phyloP scores from a whole-genome alignment of 176 grass and related monocot genomes.

The Bromus sterilis region DNA sequence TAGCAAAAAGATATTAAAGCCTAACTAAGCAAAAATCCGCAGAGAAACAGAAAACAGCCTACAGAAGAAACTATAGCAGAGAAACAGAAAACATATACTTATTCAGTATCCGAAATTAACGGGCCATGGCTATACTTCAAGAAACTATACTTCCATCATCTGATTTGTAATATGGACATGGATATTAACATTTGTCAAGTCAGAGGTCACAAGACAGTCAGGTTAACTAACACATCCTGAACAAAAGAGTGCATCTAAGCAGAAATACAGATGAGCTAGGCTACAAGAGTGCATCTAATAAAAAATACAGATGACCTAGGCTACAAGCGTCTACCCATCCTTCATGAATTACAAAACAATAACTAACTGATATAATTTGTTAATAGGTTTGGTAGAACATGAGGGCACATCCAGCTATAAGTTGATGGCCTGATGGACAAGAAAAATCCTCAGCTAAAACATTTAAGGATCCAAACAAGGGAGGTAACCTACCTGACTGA shows the following conservation, averaged over 20 bases:
- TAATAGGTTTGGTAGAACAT: slow-evolving; percentile 2
- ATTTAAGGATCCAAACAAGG: neutral
- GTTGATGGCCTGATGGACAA: neutral
- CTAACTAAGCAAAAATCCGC: neutral
- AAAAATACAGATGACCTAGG: neutral
- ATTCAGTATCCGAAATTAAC: neutral
- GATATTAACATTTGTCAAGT: slow-evolving; percentile 3
- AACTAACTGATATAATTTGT: neutral
- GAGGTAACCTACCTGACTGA: slow-evolving; percentile 54
- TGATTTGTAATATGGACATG: neutral
- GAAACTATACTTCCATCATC: neutral
- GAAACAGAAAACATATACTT: neutral
- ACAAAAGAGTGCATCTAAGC: neutral
- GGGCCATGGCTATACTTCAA: neutral
- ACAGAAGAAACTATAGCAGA: neutral
- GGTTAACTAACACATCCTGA: neutral
- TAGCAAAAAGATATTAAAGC: neutral
- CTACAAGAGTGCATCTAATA: neutral
- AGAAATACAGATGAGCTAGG: neutral
- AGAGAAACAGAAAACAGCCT: neutral
- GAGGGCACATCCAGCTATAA: neutral
- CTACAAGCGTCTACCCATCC: neutral
- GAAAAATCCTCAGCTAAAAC: neutral
- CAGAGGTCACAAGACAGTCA: neutral
- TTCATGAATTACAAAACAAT: neutral